Evolutionary conservation across 116 monocot genomes (phyloP), one percentile per base, ranked within the genome.

Genomic region (Thalassia testudinum): DNA sequence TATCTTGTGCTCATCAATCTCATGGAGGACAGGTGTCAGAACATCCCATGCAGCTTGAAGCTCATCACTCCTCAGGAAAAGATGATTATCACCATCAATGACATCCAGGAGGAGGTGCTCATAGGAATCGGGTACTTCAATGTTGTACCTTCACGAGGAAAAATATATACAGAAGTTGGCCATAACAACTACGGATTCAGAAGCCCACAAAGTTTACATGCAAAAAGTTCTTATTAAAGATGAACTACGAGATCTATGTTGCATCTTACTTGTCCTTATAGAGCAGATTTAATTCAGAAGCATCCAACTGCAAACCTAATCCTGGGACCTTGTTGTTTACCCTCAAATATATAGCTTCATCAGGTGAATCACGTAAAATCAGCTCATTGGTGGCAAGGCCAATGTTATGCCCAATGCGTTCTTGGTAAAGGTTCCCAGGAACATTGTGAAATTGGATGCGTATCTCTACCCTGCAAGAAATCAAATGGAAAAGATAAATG

Each of bases 271-370:
- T 90, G 56, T 90, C 80, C 47, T 49, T 71, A 66, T 83, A 90
- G 49, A 90, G 84, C 58, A 90, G 62, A 61, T 90, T 90, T 13
- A 90, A 64, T 62, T 90, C 80, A 17, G 89, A 90, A 20, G 89
- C 89, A 68, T 90, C 89, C 62, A 90, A 58, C 50, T 84, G 75
- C 40, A 90, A 62, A 43, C 80, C 77, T 24, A 90, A 72, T 27
- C 89, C 89, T 28, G 89, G 89, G 21, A 90, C 75, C 70, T 90
- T 83, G 29, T 90, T 90, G 62, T 90, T 90, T 50, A 90, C 72
- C 56, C 80, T 83, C 66, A 90, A 4, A 16, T 80, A 69, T 56
- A 83, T 83, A 38, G 89, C 80, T 52, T 90, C 89, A 43, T 75
- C 77, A 28, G 89, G 89, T 48, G 60, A 44, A 57, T 84, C 89